Evolutionary conservation across 306 rosid species (phyloP).

Genomic region (Prunus fruticosa): DNA sequence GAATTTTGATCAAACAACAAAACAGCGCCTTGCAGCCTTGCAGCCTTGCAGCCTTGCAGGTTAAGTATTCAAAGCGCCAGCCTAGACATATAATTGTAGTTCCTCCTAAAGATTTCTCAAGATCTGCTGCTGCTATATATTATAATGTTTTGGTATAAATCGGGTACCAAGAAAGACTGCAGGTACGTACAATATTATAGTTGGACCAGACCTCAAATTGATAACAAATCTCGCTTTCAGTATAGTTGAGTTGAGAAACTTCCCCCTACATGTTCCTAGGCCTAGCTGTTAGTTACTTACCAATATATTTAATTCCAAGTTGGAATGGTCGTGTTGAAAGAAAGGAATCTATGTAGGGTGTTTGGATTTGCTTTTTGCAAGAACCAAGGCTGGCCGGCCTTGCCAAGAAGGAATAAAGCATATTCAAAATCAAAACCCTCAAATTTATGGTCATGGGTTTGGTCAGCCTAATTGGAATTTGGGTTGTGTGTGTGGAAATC

Average conservation of each 20-base stretch:
- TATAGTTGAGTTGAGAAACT: background rate
- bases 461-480: background rate
- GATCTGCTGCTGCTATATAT: background rate
- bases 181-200: background rate
- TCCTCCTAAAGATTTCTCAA: background rate
- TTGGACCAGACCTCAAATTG: background rate
- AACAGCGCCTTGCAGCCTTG: background rate
- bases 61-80: slow-evolving; percentile 12
- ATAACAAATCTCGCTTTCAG: background rate
- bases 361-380: slow-evolving; percentile 57
- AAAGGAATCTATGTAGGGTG: slow-evolving; percentile 52
- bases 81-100: background rate
- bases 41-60: background rate
- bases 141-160: background rate
- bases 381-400: slow-evolving; percentile 22
- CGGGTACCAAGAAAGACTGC: background rate
- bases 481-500: background rate
- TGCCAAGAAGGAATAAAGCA: slow-evolving; percentile 50
- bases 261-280: background rate
- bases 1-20: background rate
- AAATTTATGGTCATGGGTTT: background rate
- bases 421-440: slow-evolving; percentile 26
- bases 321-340: slow-evolving; percentile 47
- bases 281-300: background rate
- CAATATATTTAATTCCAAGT: background rate